Conservation (phyloP, 805 yeast species). For the Cyberlindnera saturnus region DNA sequence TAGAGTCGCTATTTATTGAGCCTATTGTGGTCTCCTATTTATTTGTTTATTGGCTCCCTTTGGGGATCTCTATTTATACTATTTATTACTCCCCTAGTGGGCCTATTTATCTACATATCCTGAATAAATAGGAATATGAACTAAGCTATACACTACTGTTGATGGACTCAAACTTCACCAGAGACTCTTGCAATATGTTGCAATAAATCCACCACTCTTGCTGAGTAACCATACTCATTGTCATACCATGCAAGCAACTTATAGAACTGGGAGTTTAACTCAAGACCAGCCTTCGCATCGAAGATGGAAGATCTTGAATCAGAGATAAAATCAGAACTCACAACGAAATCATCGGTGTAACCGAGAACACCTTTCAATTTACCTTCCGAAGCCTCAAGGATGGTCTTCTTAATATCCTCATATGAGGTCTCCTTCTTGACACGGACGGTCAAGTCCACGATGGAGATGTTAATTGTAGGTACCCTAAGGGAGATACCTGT, state of each 20-base stretch:
- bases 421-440: conserved; percentile 70
- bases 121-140: background rate
- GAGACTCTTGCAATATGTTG: conserved; percentile 59
- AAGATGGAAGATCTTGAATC: conserved; percentile 83
- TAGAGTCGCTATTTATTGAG: too few relatives aligned
- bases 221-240: conserved; percentile 93
- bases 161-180: conserved; percentile 4
- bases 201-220: conserved; percentile 90
- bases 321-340: conserved; percentile 82
- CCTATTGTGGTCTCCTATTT: background rate
- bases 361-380: conserved; percentile 77
- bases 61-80: background rate
- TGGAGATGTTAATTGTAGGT: conserved; percentile 90
- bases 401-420: conserved; percentile 73
- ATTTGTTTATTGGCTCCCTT: background rate
- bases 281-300: conserved; percentile 88
- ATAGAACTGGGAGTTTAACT: conserved; percentile 81
- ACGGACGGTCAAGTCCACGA: conserved; percentile 87
- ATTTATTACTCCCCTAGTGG: background rate
- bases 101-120: too few relatives aligned
- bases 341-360: conserved; percentile 90
- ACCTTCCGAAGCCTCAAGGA: conserved; percentile 74
- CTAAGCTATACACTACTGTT: background rate
- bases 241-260: conserved; percentile 94
- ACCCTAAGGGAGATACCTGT: conserved; percentile 94